Evolutionary conservation across 1,139 yeast genomes (phyloP).

Genomic region (Pichia sp.): DNA sequence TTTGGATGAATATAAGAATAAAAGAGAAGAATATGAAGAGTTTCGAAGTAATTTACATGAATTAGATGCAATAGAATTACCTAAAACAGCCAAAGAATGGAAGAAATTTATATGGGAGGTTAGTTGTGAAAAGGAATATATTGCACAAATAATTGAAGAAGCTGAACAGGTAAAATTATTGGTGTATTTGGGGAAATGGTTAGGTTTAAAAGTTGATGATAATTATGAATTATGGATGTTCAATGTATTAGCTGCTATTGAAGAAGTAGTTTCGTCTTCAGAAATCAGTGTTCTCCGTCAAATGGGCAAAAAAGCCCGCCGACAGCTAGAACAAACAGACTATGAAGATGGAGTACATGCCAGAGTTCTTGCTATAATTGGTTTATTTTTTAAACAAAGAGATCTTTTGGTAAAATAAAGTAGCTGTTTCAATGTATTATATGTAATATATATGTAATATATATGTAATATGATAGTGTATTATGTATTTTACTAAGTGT

Average conservation of each 20-base stretch:
- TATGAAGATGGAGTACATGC: background rate
- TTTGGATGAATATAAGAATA: conserved; percentile 15
- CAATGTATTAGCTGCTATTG: conserved; percentile 33
- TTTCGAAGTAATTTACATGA: conserved; percentile 21
- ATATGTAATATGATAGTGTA: too few species aligned
- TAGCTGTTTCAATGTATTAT: too few species aligned
- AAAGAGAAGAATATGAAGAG: conserved; percentile 16
- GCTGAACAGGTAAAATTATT: conserved; percentile 22
- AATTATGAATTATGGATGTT: conserved; percentile 34
- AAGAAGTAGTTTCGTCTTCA: conserved; percentile 31
- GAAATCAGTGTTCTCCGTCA: conserved; percentile 36
- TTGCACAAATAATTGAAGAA: conserved; percentile 26
- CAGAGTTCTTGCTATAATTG: conserved; percentile 6
- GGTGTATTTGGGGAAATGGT: conserved; percentile 30
- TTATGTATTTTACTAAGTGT: too few species aligned
- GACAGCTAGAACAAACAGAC: conserved; percentile 16
- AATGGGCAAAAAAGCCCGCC: conserved; percentile 34
- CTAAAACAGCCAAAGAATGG: conserved; percentile 28
- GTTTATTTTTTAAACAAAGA: conserved; percentile 9
- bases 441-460: too few species aligned
- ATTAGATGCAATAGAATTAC: conserved; percentile 27
- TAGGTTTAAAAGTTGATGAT: conserved; percentile 22
- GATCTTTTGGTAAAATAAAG: conserved; percentile 3
- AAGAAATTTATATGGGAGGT: conserved; percentile 27
- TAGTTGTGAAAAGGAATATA: conserved; percentile 22